Evolutionary conservation across 441 rosid genomes (phyloP), one percentile per base, ranked within the genome.

Genomic region (Jatropha podagrica): DNA sequence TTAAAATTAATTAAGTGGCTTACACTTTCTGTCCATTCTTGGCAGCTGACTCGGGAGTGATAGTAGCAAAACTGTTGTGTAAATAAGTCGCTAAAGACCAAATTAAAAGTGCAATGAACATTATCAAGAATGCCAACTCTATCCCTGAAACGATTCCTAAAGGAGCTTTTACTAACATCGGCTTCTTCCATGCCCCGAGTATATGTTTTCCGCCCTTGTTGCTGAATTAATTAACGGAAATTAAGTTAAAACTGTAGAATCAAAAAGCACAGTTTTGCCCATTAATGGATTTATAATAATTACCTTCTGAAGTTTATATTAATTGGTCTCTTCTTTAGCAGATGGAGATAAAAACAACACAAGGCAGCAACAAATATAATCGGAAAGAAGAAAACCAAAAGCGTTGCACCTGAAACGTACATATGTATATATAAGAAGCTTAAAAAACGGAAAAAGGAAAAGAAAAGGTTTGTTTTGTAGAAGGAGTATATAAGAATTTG

Each of bases 331-430:
- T 61, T 75, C 38, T 82, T 80, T 49, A 69, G 54, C 37, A 84
- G 51, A 69, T 87, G 91, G 66, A 89, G 87, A 77, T 85, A 85
- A 59, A 86, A 49, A 74, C 90, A 83, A 26, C 84, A 85, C 83
- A 86, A 54, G 37, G 79, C 69, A 46, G 91, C 87, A n/a, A 89
- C 67, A 73, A 89, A 76, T 65, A 87, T 79, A 18, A 85, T 37
- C 5, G 95, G 91, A 69, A 83, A 78, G 11, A 80, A 44, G 78
- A 71, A 84, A 3, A 88, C 58, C 73, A 86, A 58, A 40, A 83
- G 46, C 18, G 18, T 68, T 62, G 77, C 70, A 49, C 87, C 94
- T 87, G 75, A 17, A 70, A 20, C 41, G 14, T 14, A 5, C 12
- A 27, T 38, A 26, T 14, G 13, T 42, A 11, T 48, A 20, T 58